Base-by-base conservation (phyloP, 106 monocot genomes). In the Amphibolis antarctica region DNA sequence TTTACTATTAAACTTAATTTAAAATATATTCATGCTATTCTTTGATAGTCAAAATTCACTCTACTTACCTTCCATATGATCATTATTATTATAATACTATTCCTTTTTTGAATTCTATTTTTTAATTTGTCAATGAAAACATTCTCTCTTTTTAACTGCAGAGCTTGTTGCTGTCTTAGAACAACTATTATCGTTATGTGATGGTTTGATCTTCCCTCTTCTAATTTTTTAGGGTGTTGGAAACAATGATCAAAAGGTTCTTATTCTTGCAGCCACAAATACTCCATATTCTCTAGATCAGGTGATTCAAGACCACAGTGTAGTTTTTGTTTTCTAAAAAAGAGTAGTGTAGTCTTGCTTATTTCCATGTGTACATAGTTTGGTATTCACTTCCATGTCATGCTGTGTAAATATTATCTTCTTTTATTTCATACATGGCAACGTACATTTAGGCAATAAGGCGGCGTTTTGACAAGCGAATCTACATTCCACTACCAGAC, bases 261-360 rank as follows among this genome's bases (percentile, higher is more conserved):
- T 88, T 69, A 78, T 88, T 64, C 83, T 88, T 54, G 88, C 88
- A 45, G 88, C 88, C 29, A 88, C 88, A 68, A 88, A 88, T 66
- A 88, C 88, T 17, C 88, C 88, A 64, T 88, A 83, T 76, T 79
- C 84, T 53, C 66, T 84, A n/a, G 88, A 88, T 76, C 88, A 88
- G 88, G 88, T 88, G 69, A 55, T 44, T 23, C 4, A 13, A 28
- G 10, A 56, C 27, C 30, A 15, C 12, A 7, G 11, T 50, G 6
- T 61, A 61, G 36, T 19, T n/a, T n/a, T n/a, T n/a, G n/a, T n/a
- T n/a, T n/a, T n/a, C n/a, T n/a, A n/a, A n/a, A n/a, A n/a, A n/a
- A 7, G 11, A 29, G 6, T 61, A 61, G 36, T 19, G 4, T 36
- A 7, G 36, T 36, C 36, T 36, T 36, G 9, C 14, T 31, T 66